Evolutionary conservation across 2,329 filamentous ascomycete genomes (phyloP).

Genomic region (Fusarium globosum): DNA sequence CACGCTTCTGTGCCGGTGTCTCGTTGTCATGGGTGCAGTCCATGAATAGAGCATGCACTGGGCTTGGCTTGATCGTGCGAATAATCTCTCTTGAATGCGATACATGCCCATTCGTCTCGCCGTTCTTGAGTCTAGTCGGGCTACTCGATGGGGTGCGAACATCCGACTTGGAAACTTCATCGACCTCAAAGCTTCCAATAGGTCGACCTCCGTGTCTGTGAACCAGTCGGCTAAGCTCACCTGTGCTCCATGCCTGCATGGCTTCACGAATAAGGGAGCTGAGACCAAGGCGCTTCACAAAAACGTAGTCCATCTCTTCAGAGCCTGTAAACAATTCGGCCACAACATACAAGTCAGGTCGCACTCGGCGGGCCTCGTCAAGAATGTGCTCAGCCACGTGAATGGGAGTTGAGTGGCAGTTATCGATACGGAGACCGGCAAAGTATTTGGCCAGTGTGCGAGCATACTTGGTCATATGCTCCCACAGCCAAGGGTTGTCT

Average conservation of each 20-base stretch:
- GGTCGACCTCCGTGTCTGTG: constrained; percentile 93
- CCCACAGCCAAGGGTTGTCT: constrained; percentile 94
- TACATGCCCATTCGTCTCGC: constrained; percentile 44
- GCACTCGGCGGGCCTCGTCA: constrained; percentile 88
- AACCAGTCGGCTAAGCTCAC: constrained; percentile 89
- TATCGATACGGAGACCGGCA: constrained; percentile 94
- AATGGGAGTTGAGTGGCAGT: constrained; percentile 95
- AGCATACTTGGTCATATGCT: constrained; percentile 94
- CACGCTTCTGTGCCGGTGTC: constrained; percentile 92
- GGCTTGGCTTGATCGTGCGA: constrained; percentile 84
- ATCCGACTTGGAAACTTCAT: constrained; percentile 78
- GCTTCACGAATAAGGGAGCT: constrained; percentile 94
- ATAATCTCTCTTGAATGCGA: constrained; percentile 71
- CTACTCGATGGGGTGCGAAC: constrained; percentile 48
- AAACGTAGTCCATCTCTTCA: constrained; percentile 95
- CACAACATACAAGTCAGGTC: constrained; percentile 89
- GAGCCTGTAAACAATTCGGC: constrained; percentile 96
- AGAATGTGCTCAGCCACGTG: constrained; percentile 95
- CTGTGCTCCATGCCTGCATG: constrained; percentile 98
- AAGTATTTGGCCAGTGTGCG: constrained; percentile 95
- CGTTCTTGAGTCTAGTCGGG: constrained; percentile 44
- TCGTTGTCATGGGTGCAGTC: constrained; percentile 99
- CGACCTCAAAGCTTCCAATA: constrained; percentile 97
- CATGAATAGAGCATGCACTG: constrained; percentile 96
- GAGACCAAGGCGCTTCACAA: constrained; percentile 91